These are phyloP conservation scores for Cercospora canescens DNA, from an alignment of 2,329 filamentous ascomycete species.

Conservation along the genomic window DNA sequence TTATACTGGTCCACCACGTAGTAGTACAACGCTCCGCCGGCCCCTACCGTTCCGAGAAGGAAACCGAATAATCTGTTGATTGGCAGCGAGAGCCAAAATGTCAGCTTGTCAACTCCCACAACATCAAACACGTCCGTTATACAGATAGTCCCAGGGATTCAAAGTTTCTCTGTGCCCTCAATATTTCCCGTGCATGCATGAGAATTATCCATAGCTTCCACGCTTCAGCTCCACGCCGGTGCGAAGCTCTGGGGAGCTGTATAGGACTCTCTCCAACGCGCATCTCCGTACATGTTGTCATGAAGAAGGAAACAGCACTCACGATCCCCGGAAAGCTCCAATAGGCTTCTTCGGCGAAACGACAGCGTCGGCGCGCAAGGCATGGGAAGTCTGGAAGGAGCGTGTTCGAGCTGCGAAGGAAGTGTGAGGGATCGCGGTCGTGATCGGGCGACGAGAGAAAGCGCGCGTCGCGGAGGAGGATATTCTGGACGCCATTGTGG, in stretches of 20 bases:
- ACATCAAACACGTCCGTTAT: background rate
- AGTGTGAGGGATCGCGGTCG: conserved; percentile 5
- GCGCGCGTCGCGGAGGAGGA: conserved; percentile 39
- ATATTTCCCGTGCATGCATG: background rate
- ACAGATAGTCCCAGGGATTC: background rate
- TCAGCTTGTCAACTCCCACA: background rate
- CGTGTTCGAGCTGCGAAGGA: conserved; percentile 21
- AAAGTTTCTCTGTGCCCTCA: background rate
- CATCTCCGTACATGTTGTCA: background rate
- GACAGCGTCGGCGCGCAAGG: conserved; percentile 23
- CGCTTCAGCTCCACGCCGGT: background rate
- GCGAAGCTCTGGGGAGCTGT: background rate
- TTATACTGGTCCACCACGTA: conserved; percentile 94
- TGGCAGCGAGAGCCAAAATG: background rate
- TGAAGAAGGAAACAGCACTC: conserved; percentile 42
- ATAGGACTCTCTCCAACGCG: background rate
- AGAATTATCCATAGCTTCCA: background rate
- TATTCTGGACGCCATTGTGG: conserved; percentile 11
- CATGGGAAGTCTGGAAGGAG: conserved; percentile 41
- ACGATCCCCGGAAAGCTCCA: conserved; percentile 72
- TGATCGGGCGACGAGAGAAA: conserved; percentile 21
- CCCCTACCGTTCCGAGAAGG: conserved; percentile 77
- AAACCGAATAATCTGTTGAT: conserved; percentile 80
- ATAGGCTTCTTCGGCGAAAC: conserved; percentile 64
- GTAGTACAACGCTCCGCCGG: conserved; percentile 82